These are phyloP conservation scores for Fragaria iinumae DNA, from an alignment of 306 rosid species.

Conservation along the genomic window DNA sequence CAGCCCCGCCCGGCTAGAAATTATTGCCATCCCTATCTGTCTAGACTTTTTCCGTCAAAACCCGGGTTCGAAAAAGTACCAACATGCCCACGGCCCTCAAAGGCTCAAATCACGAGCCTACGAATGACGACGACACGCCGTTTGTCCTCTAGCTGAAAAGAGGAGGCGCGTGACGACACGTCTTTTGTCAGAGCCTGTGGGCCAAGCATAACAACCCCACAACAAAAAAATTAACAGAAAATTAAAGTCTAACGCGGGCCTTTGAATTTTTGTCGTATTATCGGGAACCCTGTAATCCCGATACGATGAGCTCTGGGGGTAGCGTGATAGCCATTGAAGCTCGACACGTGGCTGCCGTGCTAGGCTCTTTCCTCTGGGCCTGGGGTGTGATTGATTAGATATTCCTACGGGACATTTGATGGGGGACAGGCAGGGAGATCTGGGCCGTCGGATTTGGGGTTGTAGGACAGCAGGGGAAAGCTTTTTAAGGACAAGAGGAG, in stretches of 20 bases:
- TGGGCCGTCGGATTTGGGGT: conserved; percentile 25
- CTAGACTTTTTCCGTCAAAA: conserved; percentile 23
- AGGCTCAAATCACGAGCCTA: conserved; percentile 7
- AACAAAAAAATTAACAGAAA: not conserved
- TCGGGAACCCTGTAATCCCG: conserved; percentile 15
- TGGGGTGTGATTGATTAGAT: conserved; percentile 25
- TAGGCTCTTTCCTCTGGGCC: not conserved
- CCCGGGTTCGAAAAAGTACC: conserved; percentile 5
- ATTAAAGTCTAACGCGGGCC: conserved; percentile 23
- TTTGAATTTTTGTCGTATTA: conserved; percentile 65
- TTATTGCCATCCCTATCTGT: too few species aligned
- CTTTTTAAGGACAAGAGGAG: not conserved
- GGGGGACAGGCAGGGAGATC: conserved; percentile 23
- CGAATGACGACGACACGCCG: conserved; percentile 46
- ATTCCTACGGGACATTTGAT: conserved; percentile 26
- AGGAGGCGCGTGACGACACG: conserved; percentile 58
- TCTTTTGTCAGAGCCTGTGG: conserved; percentile 52
- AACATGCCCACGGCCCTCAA: conserved; percentile 21
- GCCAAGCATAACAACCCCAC: not conserved
- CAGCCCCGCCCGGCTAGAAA: too few species aligned
- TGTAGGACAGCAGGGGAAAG: not conserved
- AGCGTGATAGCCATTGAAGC: conserved; percentile 2
- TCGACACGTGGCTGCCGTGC: conserved; percentile 33
- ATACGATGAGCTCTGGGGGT: conserved; percentile 35
- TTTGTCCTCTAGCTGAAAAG: conserved; percentile 53